phyloP scores from a whole-genome alignment of 2,329 filamentous ascomycete genomes.

The Biscogniauxia mediterranea region DNA sequence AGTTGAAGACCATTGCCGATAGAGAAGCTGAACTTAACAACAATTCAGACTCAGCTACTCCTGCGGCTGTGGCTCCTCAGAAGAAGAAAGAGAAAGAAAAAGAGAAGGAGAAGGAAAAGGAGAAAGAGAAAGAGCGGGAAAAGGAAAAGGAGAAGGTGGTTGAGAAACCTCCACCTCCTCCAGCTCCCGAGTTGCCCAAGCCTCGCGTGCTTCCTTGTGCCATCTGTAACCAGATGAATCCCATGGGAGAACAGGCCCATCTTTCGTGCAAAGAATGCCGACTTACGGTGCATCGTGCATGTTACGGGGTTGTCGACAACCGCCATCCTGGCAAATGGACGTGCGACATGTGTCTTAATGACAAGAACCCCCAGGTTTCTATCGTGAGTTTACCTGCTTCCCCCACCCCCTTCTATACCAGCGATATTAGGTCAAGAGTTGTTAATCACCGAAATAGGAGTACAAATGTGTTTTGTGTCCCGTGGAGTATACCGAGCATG shows the following conservation, averaged over 20 bases:
- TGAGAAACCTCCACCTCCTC: constrained; percentile 62
- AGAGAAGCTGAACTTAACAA: constrained; percentile 48
- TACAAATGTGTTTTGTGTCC: constrained; percentile 95
- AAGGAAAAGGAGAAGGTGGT: constrained; percentile 52
- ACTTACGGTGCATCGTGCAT: constrained; percentile 85
- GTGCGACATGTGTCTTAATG: constrained; percentile 94
- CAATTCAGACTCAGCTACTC: constrained; percentile 45
- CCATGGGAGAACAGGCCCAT: constrained; percentile 63
- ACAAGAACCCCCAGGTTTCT: constrained; percentile 88
- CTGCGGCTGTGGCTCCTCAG: constrained; percentile 36
- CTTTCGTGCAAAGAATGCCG: constrained; percentile 84
- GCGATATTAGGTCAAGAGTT: constrained; percentile 21
- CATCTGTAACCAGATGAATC: constrained; percentile 74
- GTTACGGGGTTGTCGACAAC: constrained; percentile 80
- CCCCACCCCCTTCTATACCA: background rate
- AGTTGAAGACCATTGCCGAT: constrained; percentile 56
- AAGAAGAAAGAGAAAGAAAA: constrained; percentile 43
- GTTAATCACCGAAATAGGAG: constrained; percentile 49
- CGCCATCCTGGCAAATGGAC: constrained; percentile 78
- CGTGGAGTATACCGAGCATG: constrained; percentile 74
- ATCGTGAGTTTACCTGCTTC: constrained; percentile 57
- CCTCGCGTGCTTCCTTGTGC: constrained; percentile 79
- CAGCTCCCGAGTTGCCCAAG: constrained; percentile 73
- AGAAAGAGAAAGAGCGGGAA: background rate
- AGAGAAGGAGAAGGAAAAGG: background rate